These are phyloP conservation scores for Macrophomina pseudophaseolina DNA, from an alignment of 2,329 filamentous ascomycete species.

Conservation along the genomic window DNA sequence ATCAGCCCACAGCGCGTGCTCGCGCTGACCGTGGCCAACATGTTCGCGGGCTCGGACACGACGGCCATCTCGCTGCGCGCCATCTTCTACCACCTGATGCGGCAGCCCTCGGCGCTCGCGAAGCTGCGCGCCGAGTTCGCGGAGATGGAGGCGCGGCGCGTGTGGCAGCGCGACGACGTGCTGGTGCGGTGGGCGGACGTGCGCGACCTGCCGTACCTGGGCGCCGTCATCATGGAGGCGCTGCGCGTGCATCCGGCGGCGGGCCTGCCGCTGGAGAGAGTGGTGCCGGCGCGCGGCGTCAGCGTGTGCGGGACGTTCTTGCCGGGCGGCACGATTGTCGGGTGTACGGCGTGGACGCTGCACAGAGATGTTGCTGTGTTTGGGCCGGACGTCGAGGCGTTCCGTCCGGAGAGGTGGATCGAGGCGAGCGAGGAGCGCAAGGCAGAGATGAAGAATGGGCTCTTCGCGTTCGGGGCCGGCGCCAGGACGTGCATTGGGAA, in stretches of 20 bases:
- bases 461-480: slow-evolving; percentile 45
- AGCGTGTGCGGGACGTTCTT: slow-evolving; percentile 23
- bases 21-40: slow-evolving; percentile 13
- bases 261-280: slow-evolving; percentile 56
- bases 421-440: slow-evolving; percentile 34
- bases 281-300: slow-evolving; percentile 51
- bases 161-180: slow-evolving; percentile 35
- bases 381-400: slow-evolving; percentile 10
- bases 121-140: slow-evolving; percentile 39
- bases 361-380: slow-evolving; percentile 14
- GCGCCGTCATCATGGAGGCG: slow-evolving; percentile 59
- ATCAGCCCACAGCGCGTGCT: slow-evolving; percentile 1
- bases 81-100: slow-evolving; percentile 45
- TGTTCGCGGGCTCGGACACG: slow-evolving; percentile 8
- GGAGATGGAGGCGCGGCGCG: slow-evolving; percentile 29
- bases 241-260: slow-evolving; percentile 57
- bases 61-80: slow-evolving; percentile 40
- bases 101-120: slow-evolving; percentile 31
- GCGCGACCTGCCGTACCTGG: slow-evolving; percentile 47
- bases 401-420: slow-evolving; percentile 20
- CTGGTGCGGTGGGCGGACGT: slow-evolving; percentile 7
- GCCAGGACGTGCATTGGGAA: slow-evolving; percentile 45
- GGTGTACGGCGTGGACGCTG: slow-evolving; percentile 19
- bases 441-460: slow-evolving; percentile 37
- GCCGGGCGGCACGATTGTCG: slow-evolving; percentile 16